Conservation (phyloP, 371 early-diverging fungal genomes). For the Syncephalastrum sp. region DNA sequence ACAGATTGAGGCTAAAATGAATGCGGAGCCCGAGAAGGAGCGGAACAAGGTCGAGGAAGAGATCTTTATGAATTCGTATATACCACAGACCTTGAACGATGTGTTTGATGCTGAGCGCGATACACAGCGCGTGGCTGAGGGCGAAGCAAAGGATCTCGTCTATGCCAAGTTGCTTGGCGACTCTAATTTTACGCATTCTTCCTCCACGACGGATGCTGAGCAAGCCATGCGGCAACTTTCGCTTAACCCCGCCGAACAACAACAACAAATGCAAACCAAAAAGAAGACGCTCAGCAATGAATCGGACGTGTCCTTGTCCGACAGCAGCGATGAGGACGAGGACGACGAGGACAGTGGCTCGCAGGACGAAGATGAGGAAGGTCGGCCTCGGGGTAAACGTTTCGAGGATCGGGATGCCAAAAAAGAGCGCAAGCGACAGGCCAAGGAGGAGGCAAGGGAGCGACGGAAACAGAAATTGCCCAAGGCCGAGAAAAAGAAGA, state of each 20-base stretch:
- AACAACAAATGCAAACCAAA: conserved; percentile 11
- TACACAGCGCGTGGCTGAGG: conserved; percentile 69
- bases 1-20: conserved; percentile 40
- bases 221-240: neutral
- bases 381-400: conserved; percentile 61
- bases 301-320: neutral
- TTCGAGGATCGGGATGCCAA: conserved; percentile 88
- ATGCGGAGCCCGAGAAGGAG: conserved; percentile 29
- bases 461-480: conserved; percentile 91
- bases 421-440: conserved; percentile 80
- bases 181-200: conserved; percentile 8
- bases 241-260: neutral
- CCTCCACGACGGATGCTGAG: neutral
- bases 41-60: conserved; percentile 76
- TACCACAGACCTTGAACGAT: conserved; percentile 91
- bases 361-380: conserved; percentile 37
- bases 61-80: conserved; percentile 89
- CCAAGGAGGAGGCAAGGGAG: conserved; percentile 89
- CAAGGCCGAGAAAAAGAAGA: conserved; percentile 94
- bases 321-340: conserved; percentile 22
- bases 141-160: conserved; percentile 65
- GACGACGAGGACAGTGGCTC: conserved; percentile 28
- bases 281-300: conserved; percentile 8
- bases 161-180: conserved; percentile 47
- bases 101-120: conserved; percentile 90